Percentiles rank a stretch among this genome's conserved stretches.
Evolutionary conservation across 1,139 yeast species (phyloP).

Genomic region (Debaryomyces sp.): DNA sequence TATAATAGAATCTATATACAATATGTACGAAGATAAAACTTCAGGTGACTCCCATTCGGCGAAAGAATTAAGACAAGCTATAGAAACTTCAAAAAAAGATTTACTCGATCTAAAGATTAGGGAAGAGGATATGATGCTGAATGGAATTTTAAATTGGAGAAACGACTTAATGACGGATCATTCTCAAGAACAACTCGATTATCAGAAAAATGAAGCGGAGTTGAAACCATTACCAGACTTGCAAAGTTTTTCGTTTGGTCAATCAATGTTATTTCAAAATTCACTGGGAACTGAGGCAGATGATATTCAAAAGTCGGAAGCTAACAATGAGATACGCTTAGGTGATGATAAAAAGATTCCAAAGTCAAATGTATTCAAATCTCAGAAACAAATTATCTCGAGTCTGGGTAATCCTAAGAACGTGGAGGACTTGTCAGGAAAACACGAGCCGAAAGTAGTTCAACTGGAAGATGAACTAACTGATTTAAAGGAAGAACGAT

Average conservation of each 20-base stretch:
- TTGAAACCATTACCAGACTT: background rate
- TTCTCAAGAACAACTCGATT: background rate
- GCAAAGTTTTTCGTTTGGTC: constrained; percentile 5
- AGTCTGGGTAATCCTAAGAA: background rate
- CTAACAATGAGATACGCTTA: background rate
- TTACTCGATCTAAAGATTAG: constrained; percentile 21
- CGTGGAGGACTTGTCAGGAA: background rate
- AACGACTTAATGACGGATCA: background rate
- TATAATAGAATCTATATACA: constrained; percentile 41
- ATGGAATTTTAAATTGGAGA: constrained; percentile 9
- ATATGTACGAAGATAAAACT: constrained; percentile 23
- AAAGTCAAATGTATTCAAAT: background rate
- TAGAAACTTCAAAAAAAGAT: constrained; percentile 48
- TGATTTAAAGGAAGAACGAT: background rate
- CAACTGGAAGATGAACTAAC: background rate
- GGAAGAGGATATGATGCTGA: constrained; percentile 17
- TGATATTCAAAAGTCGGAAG: background rate
- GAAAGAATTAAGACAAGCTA: constrained; percentile 49
- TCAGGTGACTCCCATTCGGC: constrained; percentile 25
- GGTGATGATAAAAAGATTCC: background rate
- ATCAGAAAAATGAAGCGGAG: constrained; percentile 4
- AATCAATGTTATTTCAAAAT: constrained; percentile 8
- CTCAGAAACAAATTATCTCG: background rate
- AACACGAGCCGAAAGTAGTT: background rate
- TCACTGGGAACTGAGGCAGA: background rate